Conservation (phyloP, 2,329 filamentous ascomycete genomes). For the Apiospora pterosperma region DNA sequence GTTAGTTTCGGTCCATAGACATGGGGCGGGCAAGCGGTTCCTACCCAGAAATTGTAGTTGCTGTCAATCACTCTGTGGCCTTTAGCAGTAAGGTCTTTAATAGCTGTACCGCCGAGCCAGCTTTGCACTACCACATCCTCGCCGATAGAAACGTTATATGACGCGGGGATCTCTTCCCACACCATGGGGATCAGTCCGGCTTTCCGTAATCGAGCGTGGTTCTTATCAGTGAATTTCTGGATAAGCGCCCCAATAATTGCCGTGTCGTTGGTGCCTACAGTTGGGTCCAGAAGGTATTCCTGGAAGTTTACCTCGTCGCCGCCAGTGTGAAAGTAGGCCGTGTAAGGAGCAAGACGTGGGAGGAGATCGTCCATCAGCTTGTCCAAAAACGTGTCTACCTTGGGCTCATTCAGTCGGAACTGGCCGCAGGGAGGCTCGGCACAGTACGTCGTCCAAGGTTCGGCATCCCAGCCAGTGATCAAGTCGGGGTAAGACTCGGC, state of each 20-base stretch:
- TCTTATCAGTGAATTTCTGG: conserved; percentile 71
- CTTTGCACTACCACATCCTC: conserved; percentile 73
- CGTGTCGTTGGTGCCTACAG: conserved; percentile 62
- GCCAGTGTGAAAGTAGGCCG: conserved; percentile 78
- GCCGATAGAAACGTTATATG: conserved; percentile 74
- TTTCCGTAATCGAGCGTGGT: conserved; percentile 61
- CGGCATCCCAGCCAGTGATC: conserved; percentile 59
- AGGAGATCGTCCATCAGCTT: conserved; percentile 73
- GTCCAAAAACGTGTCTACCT: conserved; percentile 68
- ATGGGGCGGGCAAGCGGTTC: not conserved
- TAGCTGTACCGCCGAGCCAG: conserved; percentile 65
- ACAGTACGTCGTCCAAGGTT: conserved; percentile 58
- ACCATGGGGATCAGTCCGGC: conserved; percentile 70
- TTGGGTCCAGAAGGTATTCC: conserved; percentile 70
- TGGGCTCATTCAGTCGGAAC: conserved; percentile 71
- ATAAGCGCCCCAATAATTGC: conserved; percentile 69
- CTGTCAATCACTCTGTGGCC: conserved; percentile 73
- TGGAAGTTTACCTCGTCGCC: conserved; percentile 84
- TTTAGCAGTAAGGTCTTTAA: conserved; percentile 54
- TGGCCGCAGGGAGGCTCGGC: conserved; percentile 64
- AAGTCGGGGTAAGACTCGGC: conserved; percentile 66
- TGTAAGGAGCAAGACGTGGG: conserved; percentile 66
- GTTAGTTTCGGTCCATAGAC: not conserved
- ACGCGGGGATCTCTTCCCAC: conserved; percentile 83
- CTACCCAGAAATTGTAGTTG: conserved; percentile 73